Base-by-base conservation (phyloP, 768 basidiomycete genomes). In the Lactarius trivialis region DNA sequence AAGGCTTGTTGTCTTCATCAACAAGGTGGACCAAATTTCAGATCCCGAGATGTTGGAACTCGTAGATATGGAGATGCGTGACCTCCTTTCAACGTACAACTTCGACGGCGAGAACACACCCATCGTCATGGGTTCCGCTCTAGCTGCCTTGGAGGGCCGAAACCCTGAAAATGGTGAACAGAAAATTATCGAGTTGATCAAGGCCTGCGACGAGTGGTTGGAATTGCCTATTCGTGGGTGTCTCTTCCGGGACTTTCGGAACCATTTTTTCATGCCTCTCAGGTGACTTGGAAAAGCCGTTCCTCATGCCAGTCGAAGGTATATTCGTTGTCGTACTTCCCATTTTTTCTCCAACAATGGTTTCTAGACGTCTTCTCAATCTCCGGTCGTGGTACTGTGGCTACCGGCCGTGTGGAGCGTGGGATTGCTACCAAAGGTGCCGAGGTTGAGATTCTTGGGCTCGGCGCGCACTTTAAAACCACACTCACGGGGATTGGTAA, bases 51-150 rank as follows among this genome's bases (percentile, higher is more conserved):
- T 99, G 94, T 79, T 98, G 60, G 93, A 97, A 78, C 88, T 99
- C 63, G 97, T 99, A 64, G 97, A 99, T 69, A 98, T 99, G 95
- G 97, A 99, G 82, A 99, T 99, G 87, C 88, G 97, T 63, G 97
- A 99, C 72, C 81, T 99, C 12, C 82, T 99, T 26, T 77, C 85
- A 4, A 85, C 85, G 15, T 98, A 98, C 79, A 91, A 93, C 70
- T 99, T 90, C 67, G 97, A 99, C 69, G 97, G 97, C 58, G 97
- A 99, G 75, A 82, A 88, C 69, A 98, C 97, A 0, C 97, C 97
- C n/a, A 98, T 99, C 70, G 74, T 98, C 71, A 94, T 93, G 89
- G 97, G 97, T 50, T 95, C 94, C 21, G 97, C 97, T 60, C 79
- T 99, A 61, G 93, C 94, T 61, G 96, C 96, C 56, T 82, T 99